Evolutionary conservation across 2,329 filamentous ascomycete species (phyloP).

Genomic region (Trichoderma cornu-damae): DNA sequence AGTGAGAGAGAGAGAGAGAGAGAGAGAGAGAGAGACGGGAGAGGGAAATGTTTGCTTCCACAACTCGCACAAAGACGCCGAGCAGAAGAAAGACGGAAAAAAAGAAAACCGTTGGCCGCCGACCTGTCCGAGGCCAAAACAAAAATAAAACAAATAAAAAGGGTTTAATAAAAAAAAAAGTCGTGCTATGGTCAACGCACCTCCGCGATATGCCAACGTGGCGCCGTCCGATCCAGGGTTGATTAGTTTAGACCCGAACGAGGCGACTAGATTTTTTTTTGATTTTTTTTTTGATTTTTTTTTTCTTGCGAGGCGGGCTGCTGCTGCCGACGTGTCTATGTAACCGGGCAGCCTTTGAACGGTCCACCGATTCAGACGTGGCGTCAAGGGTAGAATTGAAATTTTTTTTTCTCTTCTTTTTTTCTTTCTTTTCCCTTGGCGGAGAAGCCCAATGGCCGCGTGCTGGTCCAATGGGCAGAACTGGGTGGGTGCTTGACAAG

Average conservation of each 20-base stretch:
- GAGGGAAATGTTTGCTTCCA: too few species aligned
- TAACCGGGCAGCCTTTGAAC: background rate
- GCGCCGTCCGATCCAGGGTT: constrained; percentile 23
- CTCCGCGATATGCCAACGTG: constrained; percentile 16
- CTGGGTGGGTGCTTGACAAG: background rate
- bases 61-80: background rate
- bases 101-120: too few species aligned
- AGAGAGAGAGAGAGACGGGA: too few species aligned
- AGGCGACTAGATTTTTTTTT: constrained; percentile 11
- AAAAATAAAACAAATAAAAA: too few species aligned
- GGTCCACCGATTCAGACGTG: constrained; percentile 10
- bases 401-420: background rate
- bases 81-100: background rate
- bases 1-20: background rate
- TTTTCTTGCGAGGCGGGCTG: too few species aligned
- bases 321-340: constrained; percentile 13
- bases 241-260: constrained; percentile 4
- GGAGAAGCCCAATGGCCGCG: background rate
- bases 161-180: too few species aligned
- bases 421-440: background rate
- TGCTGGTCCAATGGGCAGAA: constrained; percentile 3
- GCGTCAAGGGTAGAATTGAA: constrained; percentile 3
- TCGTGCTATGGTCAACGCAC: background rate
- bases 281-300: too few species aligned
- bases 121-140: constrained; percentile 4